Evolutionary conservation across 1,139 yeast genomes (phyloP).

Genomic region (Debaryomyces coudertii): DNA sequence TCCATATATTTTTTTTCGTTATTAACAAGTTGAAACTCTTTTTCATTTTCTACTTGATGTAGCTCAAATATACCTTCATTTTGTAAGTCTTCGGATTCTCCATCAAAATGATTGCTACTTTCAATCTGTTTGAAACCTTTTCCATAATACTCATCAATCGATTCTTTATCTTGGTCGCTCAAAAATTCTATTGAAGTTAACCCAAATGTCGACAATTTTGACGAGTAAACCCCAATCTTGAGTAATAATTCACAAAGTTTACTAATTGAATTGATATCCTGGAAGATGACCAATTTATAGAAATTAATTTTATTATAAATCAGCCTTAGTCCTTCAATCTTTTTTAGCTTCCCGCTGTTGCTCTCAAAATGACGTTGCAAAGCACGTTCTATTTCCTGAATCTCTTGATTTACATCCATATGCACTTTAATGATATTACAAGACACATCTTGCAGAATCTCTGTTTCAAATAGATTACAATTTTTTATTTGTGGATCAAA

Average conservation of each 20-base stretch:
- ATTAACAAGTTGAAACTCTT: constrained; percentile 7
- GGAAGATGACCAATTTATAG: constrained; percentile 19
- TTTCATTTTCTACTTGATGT: constrained; percentile 7
- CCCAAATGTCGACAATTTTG: constrained; percentile 25
- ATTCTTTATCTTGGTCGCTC: constrained; percentile 19
- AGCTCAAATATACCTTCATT: constrained; percentile 6
- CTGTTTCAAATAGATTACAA: constrained; percentile 6
- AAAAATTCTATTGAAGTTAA: constrained; percentile 23
- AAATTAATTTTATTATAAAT: constrained; percentile 15
- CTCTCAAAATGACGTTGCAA: constrained; percentile 18
- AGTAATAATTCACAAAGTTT: constrained; percentile 23
- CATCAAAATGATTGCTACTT: neutral
- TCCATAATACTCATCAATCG: constrained; percentile 17
- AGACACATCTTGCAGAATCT: constrained; percentile 4
- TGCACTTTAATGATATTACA: constrained; percentile 14
- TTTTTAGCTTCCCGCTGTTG: constrained; percentile 11
- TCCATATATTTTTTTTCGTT: constrained; percentile 9
- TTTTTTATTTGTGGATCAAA: constrained; percentile 12
- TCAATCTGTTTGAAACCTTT: constrained; percentile 12
- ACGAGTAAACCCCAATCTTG: constrained; percentile 24
- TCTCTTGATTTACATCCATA: constrained; percentile 16
- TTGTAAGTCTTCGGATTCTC: constrained; percentile 1
- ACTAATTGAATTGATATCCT: constrained; percentile 20
- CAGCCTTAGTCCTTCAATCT: constrained; percentile 13
- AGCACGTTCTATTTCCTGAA: constrained; percentile 16